A percentile compares a stretch with the other conserved stretches of the same genome.
Conservation (phyloP, 768 basidiomycete genomes). For the Leccinum ochraceum region DNA sequence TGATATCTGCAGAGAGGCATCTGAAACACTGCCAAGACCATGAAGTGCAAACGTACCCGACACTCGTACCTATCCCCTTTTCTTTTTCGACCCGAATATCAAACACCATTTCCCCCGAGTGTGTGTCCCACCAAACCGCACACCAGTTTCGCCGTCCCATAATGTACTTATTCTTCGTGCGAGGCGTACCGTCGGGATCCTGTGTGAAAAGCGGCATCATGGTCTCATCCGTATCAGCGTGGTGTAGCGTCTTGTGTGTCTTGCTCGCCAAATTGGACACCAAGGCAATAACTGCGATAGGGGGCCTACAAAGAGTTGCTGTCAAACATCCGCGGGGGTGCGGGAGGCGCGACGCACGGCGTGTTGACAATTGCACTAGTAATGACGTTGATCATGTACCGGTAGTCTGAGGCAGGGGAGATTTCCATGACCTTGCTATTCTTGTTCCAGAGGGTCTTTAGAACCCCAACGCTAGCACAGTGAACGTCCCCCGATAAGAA, state of each 20-base stretch:
- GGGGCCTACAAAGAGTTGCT: conserved; percentile 43
- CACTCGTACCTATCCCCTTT: conserved; percentile 81
- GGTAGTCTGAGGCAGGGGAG: conserved; percentile 60
- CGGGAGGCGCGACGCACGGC: conserved; percentile 53
- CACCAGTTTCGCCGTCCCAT: conserved; percentile 94
- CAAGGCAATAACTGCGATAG: conserved; percentile 71
- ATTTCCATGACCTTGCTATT: conserved; percentile 39
- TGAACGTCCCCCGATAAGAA: conserved; percentile 95
- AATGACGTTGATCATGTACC: conserved; percentile 91
- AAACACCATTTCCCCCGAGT: conserved; percentile 68
- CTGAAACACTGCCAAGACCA: neutral
- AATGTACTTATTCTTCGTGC: conserved; percentile 71
- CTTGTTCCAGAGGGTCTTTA: conserved; percentile 66
- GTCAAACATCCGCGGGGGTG: neutral
- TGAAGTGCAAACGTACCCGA: conserved; percentile 52
- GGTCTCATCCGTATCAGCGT: conserved; percentile 79
- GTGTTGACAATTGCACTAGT: conserved; percentile 97
- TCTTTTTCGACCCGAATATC: conserved; percentile 85
- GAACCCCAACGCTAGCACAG: conserved; percentile 77
- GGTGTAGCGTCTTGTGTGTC: conserved; percentile 84
- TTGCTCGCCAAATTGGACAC: conserved; percentile 81
- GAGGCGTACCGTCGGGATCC: conserved; percentile 74
- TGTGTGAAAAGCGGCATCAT: conserved; percentile 80
- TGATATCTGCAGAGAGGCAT: conserved; percentile 39
- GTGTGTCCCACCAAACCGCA: conserved; percentile 57